A percentile compares a stretch with the other conserved stretches of the same genome.
Evolutionary conservation across 1,284 basidiomycete species (phyloP).

Genomic region (Melanopsichium pennsylvanicum): DNA sequence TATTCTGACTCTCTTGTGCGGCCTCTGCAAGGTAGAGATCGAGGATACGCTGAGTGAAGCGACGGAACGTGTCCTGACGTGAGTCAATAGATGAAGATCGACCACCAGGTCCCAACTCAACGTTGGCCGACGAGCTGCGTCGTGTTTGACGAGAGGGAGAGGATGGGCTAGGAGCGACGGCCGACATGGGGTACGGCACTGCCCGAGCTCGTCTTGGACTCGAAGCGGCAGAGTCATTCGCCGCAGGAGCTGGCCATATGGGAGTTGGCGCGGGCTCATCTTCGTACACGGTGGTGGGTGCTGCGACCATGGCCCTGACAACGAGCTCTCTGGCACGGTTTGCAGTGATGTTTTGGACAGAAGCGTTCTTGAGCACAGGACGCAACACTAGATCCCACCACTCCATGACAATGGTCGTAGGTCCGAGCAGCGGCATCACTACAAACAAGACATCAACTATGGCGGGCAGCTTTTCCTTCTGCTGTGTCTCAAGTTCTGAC

Average conservation of each 20-base stretch:
- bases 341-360: slow-evolving; percentile 37
- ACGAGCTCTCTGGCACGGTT: slow-evolving; percentile 52
- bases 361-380: slow-evolving; percentile 51
- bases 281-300: slow-evolving; percentile 49
- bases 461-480: slow-evolving; percentile 29
- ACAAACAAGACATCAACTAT: slow-evolving; percentile 50
- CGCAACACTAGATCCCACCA: slow-evolving; percentile 62
- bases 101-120: slow-evolving; percentile 8
- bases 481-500: slow-evolving; percentile 40
- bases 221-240: slow-evolving; percentile 5
- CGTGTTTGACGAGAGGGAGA: slow-evolving; percentile 23
- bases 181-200: slow-evolving; percentile 45
- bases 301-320: slow-evolving; percentile 48
- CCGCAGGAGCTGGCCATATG: slow-evolving; percentile 24
- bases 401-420: slow-evolving; percentile 43
- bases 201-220: slow-evolving; percentile 36
- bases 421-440: slow-evolving; percentile 43
- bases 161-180: slow-evolving; percentile 21
- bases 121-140: slow-evolving; percentile 14
- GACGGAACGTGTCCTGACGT: slow-evolving; percentile 34
- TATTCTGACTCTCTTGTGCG: slow-evolving; percentile 28
- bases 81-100: slow-evolving; percentile 29
- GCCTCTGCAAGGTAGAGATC: slow-evolving; percentile 60
- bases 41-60: slow-evolving; percentile 56
- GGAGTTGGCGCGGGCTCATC: slow-evolving; percentile 48